Evolutionary conservation across 78 protist genomes (phyloP), one percentile per base, ranked within the genome.

Genomic region (Dictyostelium capitatum): DNA sequence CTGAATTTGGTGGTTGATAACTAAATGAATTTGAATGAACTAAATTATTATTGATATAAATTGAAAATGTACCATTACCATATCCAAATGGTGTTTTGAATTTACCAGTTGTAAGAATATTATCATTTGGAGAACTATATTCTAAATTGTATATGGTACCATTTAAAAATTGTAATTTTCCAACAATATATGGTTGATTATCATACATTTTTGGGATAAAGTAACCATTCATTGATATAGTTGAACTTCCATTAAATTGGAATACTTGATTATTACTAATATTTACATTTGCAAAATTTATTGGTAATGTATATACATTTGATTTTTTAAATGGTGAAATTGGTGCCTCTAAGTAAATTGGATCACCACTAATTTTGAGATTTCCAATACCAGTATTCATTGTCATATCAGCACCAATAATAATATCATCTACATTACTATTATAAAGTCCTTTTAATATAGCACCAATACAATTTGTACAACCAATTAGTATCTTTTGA

Each of bases 1-100:
- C 10, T 59, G 43, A 19, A 59, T 4, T 23, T 59, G 69, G 30
- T 51, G 56, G 56, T 23, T 20, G 2, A 23, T 59, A 59, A 59
- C 69, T 59, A 59, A 59, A 59, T 59, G 69, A 59, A 59, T 59
- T 59, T 4, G 69, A 59, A 15, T 59, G 30, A 23, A 59, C 69
- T 5, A 59, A 59, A 1, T 19, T 59, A n/a, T n/a, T n/a, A n/a
- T n/a, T n/a, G 69, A 59, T 59, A 23, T 59, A 59, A 23, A 59
- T 59, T 59, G 69, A 59, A 15, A 59, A 59, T 23, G 69, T 59
- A 23, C 69, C 69, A 59, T 59, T 19, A 20, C 69, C 69, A 59
- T 59, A 59, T 19, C 69, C 69, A 20, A 1, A 59, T 20, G 69
- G 69, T 19, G 20, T 17, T 1, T 1, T 59, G 20, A 59, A 59